Conservation (phyloP, 129 eudicot species). For the Tanacetum coccineum region DNA sequence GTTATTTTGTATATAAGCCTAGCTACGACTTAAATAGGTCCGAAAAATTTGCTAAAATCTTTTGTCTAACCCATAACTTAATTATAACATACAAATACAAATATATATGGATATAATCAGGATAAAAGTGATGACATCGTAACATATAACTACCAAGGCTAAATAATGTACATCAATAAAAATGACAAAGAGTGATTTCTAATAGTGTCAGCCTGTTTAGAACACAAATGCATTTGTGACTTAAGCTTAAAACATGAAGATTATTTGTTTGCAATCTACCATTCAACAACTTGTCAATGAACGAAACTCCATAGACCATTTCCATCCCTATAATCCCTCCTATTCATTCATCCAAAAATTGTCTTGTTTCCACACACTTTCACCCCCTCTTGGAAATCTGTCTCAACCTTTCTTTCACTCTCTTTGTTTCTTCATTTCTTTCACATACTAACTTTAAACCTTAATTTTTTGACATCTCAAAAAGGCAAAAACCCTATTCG, state of each 20-base stretch:
- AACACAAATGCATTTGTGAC: neutral
- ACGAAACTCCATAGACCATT: conserved; percentile 20
- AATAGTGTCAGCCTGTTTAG: neutral
- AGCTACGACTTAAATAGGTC: too few species aligned
- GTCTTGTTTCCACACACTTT: conserved; percentile 19
- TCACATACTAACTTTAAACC: conserved; percentile 15
- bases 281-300: conserved; percentile 20
- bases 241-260: conserved; percentile 2
- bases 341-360: conserved; percentile 28
- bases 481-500: neutral
- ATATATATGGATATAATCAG: too few species aligned
- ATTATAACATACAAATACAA: too few species aligned
- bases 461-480: conserved; percentile 14
- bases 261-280: conserved; percentile 12
- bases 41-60: too few species aligned
- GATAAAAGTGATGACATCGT: too few species aligned
- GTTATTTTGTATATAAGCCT: too few species aligned
- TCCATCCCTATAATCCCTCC: conserved; percentile 45
- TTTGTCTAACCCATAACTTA: too few species aligned
- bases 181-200: neutral
- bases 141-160: too few species aligned
- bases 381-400: conserved; percentile 5
- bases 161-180: too few species aligned
- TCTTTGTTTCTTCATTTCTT: conserved; percentile 6
- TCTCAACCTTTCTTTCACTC: conserved; percentile 10